Evolutionary conservation across 768 basidiomycete species (phyloP), one percentile per base, ranked within the genome.

Genomic region (Tephrocybe rancida): DNA sequence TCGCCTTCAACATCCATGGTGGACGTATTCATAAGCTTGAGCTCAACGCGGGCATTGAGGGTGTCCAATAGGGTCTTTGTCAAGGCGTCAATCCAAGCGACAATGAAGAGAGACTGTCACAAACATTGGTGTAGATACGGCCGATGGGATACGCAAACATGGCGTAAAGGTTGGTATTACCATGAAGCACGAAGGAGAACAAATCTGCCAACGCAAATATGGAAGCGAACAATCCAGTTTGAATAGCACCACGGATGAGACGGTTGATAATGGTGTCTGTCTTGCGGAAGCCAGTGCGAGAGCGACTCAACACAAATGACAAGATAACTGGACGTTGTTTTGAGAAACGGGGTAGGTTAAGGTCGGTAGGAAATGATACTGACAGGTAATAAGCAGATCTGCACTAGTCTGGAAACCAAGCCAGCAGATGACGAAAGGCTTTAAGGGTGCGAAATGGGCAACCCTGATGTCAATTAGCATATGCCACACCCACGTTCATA

Each of bases 231-330:
- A 80, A 56, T 35, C 82, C 81, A 3, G 82, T 83, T 55, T 82
- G 80, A 27, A 83, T 64, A 9, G 81, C 80, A 24, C 81, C 81
- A 48, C 79, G 77, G 55, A 83, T 82, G 3, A 83, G 68, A 29
- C 78, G 75, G 52, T 80, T 79, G 58, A 82, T 77, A 50, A 82
- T 71, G 0, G 71, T 78, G 56, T 85, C 80, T 4, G 77, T 84
- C 57, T 67, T 75, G 14, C 67, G 68, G 64, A 82, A 79, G 16
- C 83, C 82, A 14, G 82, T 83, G 48, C 76, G 71, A 5, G 74
- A 74, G 44, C 73, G 73, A 54, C 61, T 56, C 43, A 80, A 68
- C 24, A 76, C 63, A 44, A 61, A 61, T 7, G 63, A 67, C 60
- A 68, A 53, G 10, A 62, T 52, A 22, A 54, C 72, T 73, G 44